Base-by-base conservation (phyloP, 1,139 yeast genomes). In the Kluyveromyces sp. region DNA sequence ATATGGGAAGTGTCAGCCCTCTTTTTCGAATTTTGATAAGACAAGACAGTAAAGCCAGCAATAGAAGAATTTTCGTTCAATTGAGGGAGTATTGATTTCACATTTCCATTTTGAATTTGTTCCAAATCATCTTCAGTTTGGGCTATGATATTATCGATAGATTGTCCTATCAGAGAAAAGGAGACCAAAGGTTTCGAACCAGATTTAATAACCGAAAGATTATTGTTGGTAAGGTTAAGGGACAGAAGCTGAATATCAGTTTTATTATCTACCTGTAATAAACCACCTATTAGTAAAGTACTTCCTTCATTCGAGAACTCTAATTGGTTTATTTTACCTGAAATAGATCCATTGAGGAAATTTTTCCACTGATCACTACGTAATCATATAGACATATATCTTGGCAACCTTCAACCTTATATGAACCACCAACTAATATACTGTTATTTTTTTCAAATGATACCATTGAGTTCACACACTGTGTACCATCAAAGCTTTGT, bases 381-480 rank as follows among this genome's bases (percentile, higher is more conserved):
- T 83, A 64, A 55, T 83, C 84, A 61, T 79, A 88, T 39, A 84
- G 68, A 61, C 96, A 87, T 43, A 88, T 65, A 2, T 80, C 76
- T 2, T 70, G 65, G 66, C 96, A 88, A 40, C 70, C 67, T 0
- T 85, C 82, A 3, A 84, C 83, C 34, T 70, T 64, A 58, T 87
- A 87, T 41, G 78, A 71, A 25, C 98, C 98, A 42, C 87, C 96
- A 7, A 87, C 84, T 36, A 88, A 70, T 25, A 89, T 63, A 27
- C 74, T 71, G 27, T 72, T 62, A 6, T 71, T 71, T 31, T 68
- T 66, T 34, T 79, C 81, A 52, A 77, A 74, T 47, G 73, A 70
- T 2, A 75, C 78, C 50, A 86, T 65, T 2, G 83, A 65, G 48
- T 75, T 77, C 6, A 86, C 76, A 37, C 60, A 55, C 3, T 76